Base-by-base conservation (phyloP, 2,329 filamentous ascomycete genomes). In the Microcyclosporella mali region DNA sequence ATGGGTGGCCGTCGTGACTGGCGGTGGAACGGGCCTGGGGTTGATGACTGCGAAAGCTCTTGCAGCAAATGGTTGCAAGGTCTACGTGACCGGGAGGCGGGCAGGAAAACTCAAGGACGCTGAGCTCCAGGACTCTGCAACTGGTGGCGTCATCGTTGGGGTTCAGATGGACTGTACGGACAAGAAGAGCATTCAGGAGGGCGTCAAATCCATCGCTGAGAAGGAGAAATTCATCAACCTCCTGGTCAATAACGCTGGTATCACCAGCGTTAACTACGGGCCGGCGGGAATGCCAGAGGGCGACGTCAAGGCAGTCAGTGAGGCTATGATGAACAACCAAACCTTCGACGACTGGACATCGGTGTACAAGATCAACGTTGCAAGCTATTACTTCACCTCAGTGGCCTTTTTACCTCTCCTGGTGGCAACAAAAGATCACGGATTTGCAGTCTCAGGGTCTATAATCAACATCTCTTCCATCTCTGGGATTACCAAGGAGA, bases 231-330 rank as follows among this genome's bases (percentile, higher is more conserved):
- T 40, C 39, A 46, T 62, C 43, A 62, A 62, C 40, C 45, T 61
- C 28, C 54, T 61, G 4, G 56, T 62, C 41, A 60, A 62, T 50
- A 62, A 62, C 25, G 59, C 59, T 6, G 59, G 59, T 8, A 47
- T 56, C 10, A 56, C 53, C 1, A 47, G 43, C 19, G 50, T 56
- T 10, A 59, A 59, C 35, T 61, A 57, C 15, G 58, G 58, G 6
- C 39, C 50, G 0, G 41, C 33, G 4, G 56, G 57, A 1, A 39
- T 45, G 17, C 57, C 57, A 1, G 29, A 47, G 25, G 58, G 58
- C 28, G 45, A 43, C 21, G 47, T 54, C 73, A n/a, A 75, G 34
- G 78, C 83, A 34, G 77, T 85, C 73, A 71, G 78, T 3, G 70
- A 69, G 1, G 62, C 66, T 3, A 69, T 76, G 52, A 68, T 79